Conservation (phyloP, 371 early-diverging fungal species). For the Mortierella sp. region DNA sequence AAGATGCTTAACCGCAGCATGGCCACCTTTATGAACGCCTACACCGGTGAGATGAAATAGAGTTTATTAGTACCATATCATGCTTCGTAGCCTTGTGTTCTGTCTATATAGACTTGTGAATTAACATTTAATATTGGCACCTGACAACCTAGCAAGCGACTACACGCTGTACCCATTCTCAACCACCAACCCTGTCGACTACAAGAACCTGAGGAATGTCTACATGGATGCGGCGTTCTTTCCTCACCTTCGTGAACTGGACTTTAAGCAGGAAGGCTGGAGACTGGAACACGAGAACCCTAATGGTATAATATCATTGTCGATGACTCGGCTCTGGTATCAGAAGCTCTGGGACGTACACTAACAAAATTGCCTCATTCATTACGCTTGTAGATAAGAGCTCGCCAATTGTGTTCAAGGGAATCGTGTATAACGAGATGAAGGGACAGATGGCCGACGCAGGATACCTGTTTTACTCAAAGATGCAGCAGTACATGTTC, state of each 20-base stretch:
- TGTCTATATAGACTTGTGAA: not conserved
- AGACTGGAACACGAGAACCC: constrained; percentile 88
- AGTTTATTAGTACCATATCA: not conserved
- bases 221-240: constrained; percentile 95
- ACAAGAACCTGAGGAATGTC: constrained; percentile 88
- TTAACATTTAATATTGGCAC: not conserved
- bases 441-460: constrained; percentile 91
- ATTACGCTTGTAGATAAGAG: constrained; percentile 54
- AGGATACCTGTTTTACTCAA: constrained; percentile 81
- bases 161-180: constrained; percentile 96
- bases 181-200: constrained; percentile 90
- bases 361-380: not conserved
- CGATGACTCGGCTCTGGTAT: not conserved
- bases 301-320: constrained; percentile 59
- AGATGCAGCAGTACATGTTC: constrained; percentile 88
- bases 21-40: constrained; percentile 98
- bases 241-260: constrained; percentile 83
- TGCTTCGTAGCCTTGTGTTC: not conserved
- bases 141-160: constrained; percentile 74
- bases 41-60: constrained; percentile 74
- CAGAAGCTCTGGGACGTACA: not conserved
- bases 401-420: constrained; percentile 83
- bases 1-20: constrained; percentile 97
- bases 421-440: constrained; percentile 99
- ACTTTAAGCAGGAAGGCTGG: constrained; percentile 97